phyloP scores from a whole-genome alignment of 139 green algal species.

The Limnomonas spitsbergensis region DNA sequence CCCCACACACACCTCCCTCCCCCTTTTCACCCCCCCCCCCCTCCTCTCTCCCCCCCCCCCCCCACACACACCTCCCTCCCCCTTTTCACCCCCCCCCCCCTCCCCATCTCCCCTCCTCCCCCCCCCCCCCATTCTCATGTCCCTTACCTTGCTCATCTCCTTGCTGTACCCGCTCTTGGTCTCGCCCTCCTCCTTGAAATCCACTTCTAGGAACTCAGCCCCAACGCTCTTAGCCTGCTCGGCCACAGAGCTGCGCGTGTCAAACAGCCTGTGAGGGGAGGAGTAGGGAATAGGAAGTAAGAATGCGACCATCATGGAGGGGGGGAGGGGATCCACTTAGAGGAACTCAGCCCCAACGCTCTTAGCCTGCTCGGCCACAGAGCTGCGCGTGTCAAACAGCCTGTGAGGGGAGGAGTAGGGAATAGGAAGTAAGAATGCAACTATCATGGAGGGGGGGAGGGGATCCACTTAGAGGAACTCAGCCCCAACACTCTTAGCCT shows the following conservation, averaged over 20 bases:
- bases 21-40: no score
- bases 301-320: background rate
- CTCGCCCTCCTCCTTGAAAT: conserved; percentile 42
- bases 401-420: no score
- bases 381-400: conserved; percentile 76
- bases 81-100: no score
- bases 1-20: no score
- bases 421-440: background rate
- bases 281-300: background rate
- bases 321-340: conserved; percentile 66
- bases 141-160: conserved; percentile 69
- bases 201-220: conserved; percentile 79
- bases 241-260: conserved; percentile 66
- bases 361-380: conserved; percentile 73
- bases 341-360: conserved; percentile 82
- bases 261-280: conserved; percentile 70
- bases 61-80: no score
- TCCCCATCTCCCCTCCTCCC: no score
- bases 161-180: conserved; percentile 67
- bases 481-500: conserved; percentile 74
- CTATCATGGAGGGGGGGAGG: background rate
- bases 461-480: conserved; percentile 81
- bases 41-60: no score
- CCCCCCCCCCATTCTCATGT: no score
- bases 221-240: conserved; percentile 78